Percentiles rank a stretch among this genome's conserved stretches.
Conservation (phyloP, 176 grass and related monocot species). For the Carex kokanica region DNA sequence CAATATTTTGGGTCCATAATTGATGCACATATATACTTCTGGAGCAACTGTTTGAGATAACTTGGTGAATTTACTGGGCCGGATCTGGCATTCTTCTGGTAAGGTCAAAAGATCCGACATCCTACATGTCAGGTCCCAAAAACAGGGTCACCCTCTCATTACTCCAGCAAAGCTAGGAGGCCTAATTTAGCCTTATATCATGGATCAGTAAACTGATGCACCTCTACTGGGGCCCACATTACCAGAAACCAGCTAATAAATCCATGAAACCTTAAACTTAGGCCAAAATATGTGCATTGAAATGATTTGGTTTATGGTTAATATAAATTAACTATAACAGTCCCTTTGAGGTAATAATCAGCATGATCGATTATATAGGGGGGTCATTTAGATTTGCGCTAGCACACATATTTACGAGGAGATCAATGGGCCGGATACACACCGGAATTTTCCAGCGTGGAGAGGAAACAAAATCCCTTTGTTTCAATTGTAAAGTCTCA, state of each 20-base stretch:
- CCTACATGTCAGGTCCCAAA: background rate
- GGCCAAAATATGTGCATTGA: background rate
- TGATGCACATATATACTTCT: background rate
- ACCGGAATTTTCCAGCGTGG: too few species aligned
- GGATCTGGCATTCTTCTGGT: background rate
- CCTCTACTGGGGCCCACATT: background rate
- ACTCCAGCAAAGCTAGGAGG: slow-evolving; percentile 13
- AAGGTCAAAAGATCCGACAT: background rate
- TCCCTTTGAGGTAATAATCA: too few species aligned
- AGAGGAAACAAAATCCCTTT: too few species aligned
- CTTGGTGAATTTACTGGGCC: background rate
- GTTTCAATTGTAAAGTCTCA: background rate
- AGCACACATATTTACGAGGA: too few species aligned
- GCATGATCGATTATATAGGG: too few species aligned
- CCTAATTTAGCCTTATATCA: background rate
- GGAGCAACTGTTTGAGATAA: background rate
- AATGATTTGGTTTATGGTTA: background rate
- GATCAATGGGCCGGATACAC: too few species aligned
- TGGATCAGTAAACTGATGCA: background rate
- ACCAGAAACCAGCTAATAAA: slow-evolving; percentile 10
- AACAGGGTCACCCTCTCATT: background rate
- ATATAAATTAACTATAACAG: background rate
- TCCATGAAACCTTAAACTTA: background rate
- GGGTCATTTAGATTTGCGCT: too few species aligned
- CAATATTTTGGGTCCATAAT: background rate